Conservation (phyloP, 2,329 filamentous ascomycete genomes). For the Stachybotrys chlorohalonatus region DNA sequence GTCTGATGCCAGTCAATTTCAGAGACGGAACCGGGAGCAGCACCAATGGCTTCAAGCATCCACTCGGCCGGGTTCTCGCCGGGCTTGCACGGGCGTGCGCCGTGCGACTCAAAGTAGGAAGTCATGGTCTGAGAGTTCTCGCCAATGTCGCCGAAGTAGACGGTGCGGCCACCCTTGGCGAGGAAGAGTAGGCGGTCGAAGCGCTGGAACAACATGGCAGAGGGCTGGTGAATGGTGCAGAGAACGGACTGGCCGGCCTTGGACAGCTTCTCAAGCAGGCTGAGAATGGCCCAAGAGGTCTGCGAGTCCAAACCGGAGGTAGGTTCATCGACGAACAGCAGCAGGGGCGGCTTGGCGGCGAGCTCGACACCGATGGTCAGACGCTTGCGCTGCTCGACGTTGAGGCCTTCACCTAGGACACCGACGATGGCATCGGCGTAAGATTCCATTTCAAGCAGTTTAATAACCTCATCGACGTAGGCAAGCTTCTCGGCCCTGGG, state of each 20-base stretch:
- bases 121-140: conserved; percentile 57
- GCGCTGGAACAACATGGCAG: conserved; percentile 23
- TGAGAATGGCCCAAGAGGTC: conserved; percentile 63
- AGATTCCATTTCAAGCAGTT: conserved; percentile 44
- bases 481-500: conserved; percentile 38
- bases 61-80: conserved; percentile 72
- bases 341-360: conserved; percentile 32
- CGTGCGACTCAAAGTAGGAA: conserved; percentile 65
- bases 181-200: conserved; percentile 54
- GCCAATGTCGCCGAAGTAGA: conserved; percentile 73
- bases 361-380: conserved; percentile 42
- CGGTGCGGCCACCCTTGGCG: conserved; percentile 61
- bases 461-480: conserved; percentile 45
- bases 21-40: conserved; percentile 50
- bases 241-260: conserved; percentile 39
- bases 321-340: conserved; percentile 47
- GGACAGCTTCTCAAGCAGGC: conserved; percentile 58
- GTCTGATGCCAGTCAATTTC: conserved; percentile 53
- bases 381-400: conserved; percentile 42
- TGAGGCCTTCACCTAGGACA: conserved; percentile 32
- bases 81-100: conserved; percentile 51
- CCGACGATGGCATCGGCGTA: conserved; percentile 46
- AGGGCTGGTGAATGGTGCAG: conserved; percentile 44
- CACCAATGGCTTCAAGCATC: conserved; percentile 56
- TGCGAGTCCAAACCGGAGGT: conserved; percentile 47